Base-by-base conservation (phyloP, 2,329 filamentous ascomycete species). In the Monosporascus sp. region DNA sequence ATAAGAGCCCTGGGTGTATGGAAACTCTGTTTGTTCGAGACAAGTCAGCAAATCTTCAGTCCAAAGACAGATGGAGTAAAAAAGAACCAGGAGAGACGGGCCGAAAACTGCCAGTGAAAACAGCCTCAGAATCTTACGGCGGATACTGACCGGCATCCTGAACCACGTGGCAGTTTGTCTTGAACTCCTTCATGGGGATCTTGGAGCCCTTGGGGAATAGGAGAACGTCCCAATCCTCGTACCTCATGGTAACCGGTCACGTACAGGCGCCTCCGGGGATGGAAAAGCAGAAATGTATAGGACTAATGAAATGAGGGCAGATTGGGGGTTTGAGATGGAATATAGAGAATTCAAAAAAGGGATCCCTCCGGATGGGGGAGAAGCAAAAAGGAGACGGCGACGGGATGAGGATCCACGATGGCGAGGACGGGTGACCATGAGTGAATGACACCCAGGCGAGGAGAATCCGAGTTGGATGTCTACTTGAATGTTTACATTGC, bases 141-240 rank as follows among this genome's bases (percentile, higher is more conserved):
- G 1, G 9, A 5, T 8, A 56, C 69, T 56, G 60, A 76, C 76
- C 75, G 48, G 66, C 53, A 62, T 82, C 78, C 6, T 76, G 73
- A n/a, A 85, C 79, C 34, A 86, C 83, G 66, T 88, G 86, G 67
- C 89, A 95, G 55, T 82, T 78, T 7, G 89, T 89, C 65, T 84
- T 86, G 77, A 94, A 96, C 70, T 95, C 90, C 68, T 89, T 88
- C 51, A 92, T 70, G 1, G 90, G 90, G 14, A 87, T 67, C 61
- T 83, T 85, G 61, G 78, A 84, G 55, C 80, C 78, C 56, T 69
- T 70, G 0, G 89, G 86, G 67, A 95, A 95, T 56, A 95, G 76
- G 44, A 95, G 81, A 51, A 94, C 81, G 64, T 96, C 90, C 90
- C 90, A 95, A 64, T 90, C 84, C 61, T 90, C 82, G 76, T 88